Evolutionary conservation across 257 asterid species (phyloP).

Genomic region (Solanum paucissectum): DNA sequence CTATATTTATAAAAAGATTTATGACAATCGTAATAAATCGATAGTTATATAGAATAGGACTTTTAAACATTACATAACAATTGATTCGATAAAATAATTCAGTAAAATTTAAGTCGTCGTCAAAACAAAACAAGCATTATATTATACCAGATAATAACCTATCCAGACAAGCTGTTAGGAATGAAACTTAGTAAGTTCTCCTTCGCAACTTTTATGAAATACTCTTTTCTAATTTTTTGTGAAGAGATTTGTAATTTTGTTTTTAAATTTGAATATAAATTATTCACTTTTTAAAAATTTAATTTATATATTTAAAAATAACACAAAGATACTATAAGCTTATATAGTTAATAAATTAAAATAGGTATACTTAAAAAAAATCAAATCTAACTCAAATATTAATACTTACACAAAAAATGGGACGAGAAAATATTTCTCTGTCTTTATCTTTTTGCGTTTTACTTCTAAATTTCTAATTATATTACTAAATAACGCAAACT

Average conservation of each 20-base stretch:
- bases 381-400: neutral
- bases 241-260: neutral
- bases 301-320: neutral
- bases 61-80: neutral
- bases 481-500: neutral
- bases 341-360: neutral
- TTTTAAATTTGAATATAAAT: neutral
- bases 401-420: neutral
- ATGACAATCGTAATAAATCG: no score
- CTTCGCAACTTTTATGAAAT: neutral
- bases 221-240: neutral
- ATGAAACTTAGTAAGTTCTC: neutral
- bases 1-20: no score
- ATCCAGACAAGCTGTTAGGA: neutral
- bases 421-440: neutral
- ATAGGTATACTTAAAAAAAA: neutral
- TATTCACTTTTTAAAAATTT: neutral
- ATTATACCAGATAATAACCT: no score
- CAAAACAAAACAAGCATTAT: no score
- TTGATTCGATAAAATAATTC: no score
- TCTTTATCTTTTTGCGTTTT: neutral
- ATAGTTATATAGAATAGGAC: no score
- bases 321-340: neutral
- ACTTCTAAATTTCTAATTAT: neutral
- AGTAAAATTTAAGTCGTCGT: no score